These are phyloP conservation scores for Cochlearia excelsa DNA, from an alignment of 345 rosid species.

Conservation along the genomic window DNA sequence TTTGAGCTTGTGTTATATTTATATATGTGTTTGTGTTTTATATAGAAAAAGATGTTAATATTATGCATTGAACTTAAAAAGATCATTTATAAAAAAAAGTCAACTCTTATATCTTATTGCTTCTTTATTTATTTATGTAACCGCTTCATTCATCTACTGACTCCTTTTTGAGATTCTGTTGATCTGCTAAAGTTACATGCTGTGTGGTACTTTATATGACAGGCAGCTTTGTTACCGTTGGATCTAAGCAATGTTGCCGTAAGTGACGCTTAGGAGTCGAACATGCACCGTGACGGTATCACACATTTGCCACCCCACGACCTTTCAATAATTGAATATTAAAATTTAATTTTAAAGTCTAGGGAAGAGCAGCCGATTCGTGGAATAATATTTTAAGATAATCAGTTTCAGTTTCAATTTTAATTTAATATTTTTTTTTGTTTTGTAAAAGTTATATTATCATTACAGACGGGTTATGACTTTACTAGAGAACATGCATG, in stretches of 20 bases:
- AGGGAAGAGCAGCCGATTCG: conserved; percentile 33
- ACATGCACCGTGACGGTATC: conserved; percentile 31
- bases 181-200: conserved; percentile 25
- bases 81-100: conserved; percentile 22
- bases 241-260: conserved; percentile 16
- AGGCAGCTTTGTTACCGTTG: conserved; percentile 28
- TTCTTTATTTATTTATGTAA: conserved; percentile 5
- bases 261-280: neutral
- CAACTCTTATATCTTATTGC: conserved; percentile 33
- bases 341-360: conserved; percentile 7
- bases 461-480: neutral
- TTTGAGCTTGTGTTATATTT: conserved; percentile 28
- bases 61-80: conserved; percentile 30
- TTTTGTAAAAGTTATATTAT: neutral
- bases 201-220: neutral
- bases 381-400: conserved; percentile 1
- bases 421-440: neutral
- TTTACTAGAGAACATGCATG: no score
- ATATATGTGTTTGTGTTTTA: conserved; percentile 26
- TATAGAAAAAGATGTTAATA: conserved; percentile 16
- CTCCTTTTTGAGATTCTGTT: conserved; percentile 24
- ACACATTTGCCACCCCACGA: conserved; percentile 36
- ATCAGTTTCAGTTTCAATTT: neutral
- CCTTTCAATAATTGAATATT: conserved; percentile 30
- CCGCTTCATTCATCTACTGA: conserved; percentile 36